phyloP scores from a whole-genome alignment of 2,329 filamentous ascomycete genomes.

The Ceratocystis huliohia region DNA sequence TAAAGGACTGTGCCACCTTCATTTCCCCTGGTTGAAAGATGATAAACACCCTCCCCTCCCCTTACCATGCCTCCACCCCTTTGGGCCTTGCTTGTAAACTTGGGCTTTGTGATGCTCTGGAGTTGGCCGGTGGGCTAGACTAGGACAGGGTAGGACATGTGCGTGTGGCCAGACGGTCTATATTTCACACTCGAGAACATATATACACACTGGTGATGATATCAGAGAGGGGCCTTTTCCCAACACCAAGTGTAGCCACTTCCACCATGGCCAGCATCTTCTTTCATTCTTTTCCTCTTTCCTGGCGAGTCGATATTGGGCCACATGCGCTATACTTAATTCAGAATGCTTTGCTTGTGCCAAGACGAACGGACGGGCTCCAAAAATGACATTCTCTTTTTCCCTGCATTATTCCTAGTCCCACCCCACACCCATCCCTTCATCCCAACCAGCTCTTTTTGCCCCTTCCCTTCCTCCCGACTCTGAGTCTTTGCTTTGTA shows the following conservation, averaged over 20 bases:
- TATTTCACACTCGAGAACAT: background rate
- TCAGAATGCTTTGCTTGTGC: background rate
- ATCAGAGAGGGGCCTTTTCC: background rate
- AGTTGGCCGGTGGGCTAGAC: background rate
- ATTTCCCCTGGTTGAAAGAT: constrained; percentile 6
- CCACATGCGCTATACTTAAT: background rate
- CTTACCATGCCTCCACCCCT: background rate
- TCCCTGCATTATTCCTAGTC: background rate
- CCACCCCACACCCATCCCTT: background rate
- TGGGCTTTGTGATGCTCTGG: background rate
- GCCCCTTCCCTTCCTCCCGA: background rate
- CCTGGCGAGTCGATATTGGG: background rate
- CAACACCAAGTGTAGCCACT: background rate
- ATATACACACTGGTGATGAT: background rate
- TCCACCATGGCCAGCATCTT: background rate
- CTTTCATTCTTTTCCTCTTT: background rate
- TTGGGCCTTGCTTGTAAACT: background rate
- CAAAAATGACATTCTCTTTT: constrained; percentile 2
- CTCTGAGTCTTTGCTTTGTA: background rate
- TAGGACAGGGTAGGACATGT: background rate
- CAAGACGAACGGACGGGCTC: constrained; percentile 5
- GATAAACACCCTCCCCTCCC: background rate
- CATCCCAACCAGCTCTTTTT: background rate
- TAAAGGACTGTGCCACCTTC: constrained; percentile 7
- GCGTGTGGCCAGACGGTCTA: background rate